Conservation (phyloP, 208 protist genomes). For the Trypanosoma brucei region DNA sequence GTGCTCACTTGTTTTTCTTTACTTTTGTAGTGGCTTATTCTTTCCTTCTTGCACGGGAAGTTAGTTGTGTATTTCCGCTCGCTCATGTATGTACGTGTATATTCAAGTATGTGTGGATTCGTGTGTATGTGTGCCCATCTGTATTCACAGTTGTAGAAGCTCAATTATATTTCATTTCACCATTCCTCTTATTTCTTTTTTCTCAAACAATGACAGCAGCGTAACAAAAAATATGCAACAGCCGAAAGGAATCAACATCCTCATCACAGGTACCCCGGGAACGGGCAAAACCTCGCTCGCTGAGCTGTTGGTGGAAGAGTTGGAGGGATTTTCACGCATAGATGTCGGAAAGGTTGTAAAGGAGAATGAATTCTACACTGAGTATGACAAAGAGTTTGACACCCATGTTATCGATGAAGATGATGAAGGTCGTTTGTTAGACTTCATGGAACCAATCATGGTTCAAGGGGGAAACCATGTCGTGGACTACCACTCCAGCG, state of each 20-base stretch:
- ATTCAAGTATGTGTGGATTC: no score
- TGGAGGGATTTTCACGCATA: conserved; percentile 72
- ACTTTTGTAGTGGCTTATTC: no score
- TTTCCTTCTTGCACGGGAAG: no score
- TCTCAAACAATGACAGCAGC: no score
- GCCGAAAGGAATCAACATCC: conserved; percentile 83
- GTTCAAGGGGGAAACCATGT: conserved; percentile 82
- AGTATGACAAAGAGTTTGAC: conserved; percentile 92
- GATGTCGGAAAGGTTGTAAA: conserved; percentile 92
- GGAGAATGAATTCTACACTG: conserved; percentile 88
- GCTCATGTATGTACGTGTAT: no score
- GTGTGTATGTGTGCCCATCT: no score
- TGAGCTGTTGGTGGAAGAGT: conserved; percentile 63
- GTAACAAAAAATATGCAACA: conserved; percentile 33
- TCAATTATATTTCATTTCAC: not conserved
- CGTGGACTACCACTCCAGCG: conserved; percentile 95
- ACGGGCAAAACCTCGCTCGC: conserved; percentile 95
- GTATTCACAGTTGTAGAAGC: no score
- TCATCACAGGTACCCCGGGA: conserved; percentile 95
- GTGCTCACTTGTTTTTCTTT: no score
- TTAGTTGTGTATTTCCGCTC: no score
- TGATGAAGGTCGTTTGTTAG: conserved; percentile 86
- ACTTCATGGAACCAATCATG: conserved; percentile 94
- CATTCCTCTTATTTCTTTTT: not conserved
- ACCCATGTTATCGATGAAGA: conserved; percentile 94